Evolutionary conservation across 139 green algal genomes (phyloP), one percentile per base, ranked within the genome.

Genomic region (Chlorella sorokiniana): DNA sequence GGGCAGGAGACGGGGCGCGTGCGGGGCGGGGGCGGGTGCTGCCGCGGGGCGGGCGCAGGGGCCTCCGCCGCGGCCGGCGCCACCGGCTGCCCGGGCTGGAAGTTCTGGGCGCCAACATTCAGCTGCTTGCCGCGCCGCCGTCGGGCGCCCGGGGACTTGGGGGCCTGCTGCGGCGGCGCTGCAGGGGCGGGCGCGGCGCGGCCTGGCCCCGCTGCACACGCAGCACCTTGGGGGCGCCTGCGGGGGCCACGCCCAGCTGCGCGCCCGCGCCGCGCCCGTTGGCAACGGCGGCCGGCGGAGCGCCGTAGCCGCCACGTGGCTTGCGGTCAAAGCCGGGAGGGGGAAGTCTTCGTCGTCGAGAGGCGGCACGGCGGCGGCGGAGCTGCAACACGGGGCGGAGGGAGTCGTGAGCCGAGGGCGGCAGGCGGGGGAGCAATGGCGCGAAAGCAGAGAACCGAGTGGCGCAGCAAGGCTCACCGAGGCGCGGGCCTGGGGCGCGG

Each of bases 71-170:
- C 9, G 20, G 64, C 64, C 27, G 16, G 33, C 1, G 33, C 6
- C 64, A 25, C 64, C 64, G 33, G 8, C 23, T n/a, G 7, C 33
- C 64, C 44, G 37, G 56, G 78, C 67, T 76, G 69, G 68, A 78
- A 83, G 78, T 83, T 42, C 52, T 77, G 67, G 8, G 78, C 78
- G 29, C 23, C 78, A 14, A 78, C 78, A 16, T 78, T 83, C 67
- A 83, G 67, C 67, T 83, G 48, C 65, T 83, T 83, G 78, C 67
- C 69, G 25, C 48, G 67, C 2, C 45, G 67, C 51, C 65, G 67
- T 16, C 67, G 52, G 45, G 1, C 4, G 51, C 40, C 29, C 4
- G 69, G 65, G 16, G 40, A 56, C 78, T 63, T 65, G 33, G 33
- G 37, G 11, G 18, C 67, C 35, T 44, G n/a, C n/a, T 2, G n/a